Conservation (phyloP, 495 filamentous ascomycete species). For the Hyaloscypha variabilis region DNA sequence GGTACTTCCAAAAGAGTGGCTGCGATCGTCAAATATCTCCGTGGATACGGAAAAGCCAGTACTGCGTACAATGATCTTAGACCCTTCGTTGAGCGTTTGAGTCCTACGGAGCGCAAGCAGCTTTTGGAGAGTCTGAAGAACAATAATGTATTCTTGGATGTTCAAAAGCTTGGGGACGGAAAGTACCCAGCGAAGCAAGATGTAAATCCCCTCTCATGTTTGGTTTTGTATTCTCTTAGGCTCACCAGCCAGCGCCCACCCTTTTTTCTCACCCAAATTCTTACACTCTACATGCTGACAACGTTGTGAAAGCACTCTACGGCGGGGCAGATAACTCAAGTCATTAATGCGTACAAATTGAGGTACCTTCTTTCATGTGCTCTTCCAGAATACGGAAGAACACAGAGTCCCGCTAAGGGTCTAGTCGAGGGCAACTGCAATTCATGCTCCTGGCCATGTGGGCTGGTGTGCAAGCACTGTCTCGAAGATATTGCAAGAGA, state of each 20-base stretch:
- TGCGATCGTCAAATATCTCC: constrained; percentile 26
- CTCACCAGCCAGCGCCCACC: background rate
- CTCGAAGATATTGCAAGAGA: constrained; percentile 13
- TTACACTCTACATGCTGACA: background rate
- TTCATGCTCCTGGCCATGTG: constrained; percentile 4
- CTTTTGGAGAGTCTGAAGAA: constrained; percentile 13
- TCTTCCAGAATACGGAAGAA: constrained; percentile 21
- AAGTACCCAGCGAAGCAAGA: constrained; percentile 11
- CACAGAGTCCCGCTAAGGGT: background rate
- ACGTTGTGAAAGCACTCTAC: constrained; percentile 18
- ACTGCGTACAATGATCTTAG: constrained; percentile 30
- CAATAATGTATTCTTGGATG: constrained; percentile 11
- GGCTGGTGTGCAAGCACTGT: constrained; percentile 13
- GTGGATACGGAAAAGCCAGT: constrained; percentile 26
- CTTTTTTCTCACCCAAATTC: background rate
- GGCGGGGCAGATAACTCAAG: constrained; percentile 19
- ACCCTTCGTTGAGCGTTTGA: constrained; percentile 21
- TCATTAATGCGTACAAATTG: constrained; percentile 29
- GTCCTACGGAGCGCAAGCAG: constrained; percentile 13
- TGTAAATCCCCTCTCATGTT: constrained; percentile 2
- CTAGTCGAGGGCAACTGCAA: constrained; percentile 7
- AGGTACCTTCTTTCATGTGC: constrained; percentile 24
- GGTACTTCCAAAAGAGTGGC: no score
- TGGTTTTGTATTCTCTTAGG: background rate
- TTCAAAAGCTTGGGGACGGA: background rate